Evolutionary conservation across 345 rosid genomes (phyloP).

Genomic region (Acer saccharum): DNA sequence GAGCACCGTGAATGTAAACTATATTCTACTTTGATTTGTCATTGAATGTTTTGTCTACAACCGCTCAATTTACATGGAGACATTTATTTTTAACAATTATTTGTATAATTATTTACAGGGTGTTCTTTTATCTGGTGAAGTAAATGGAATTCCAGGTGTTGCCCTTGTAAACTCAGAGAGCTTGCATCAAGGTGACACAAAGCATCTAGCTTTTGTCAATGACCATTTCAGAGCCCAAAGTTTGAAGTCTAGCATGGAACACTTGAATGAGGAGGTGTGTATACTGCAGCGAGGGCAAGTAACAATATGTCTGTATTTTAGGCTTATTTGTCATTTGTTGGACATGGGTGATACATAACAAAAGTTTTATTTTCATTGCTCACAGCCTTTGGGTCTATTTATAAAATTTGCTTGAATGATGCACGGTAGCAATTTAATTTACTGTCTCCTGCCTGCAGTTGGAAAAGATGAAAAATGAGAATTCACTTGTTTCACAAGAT

Average conservation of each 20-base stretch:
- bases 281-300: conserved; percentile 10
- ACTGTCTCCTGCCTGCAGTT: conserved; percentile 46
- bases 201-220: conserved; percentile 52
- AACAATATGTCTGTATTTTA: neutral
- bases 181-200: conserved; percentile 40
- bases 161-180: conserved; percentile 38
- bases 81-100: conserved; percentile 18
- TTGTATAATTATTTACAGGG: conserved; percentile 46
- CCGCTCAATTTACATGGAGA: neutral
- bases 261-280: conserved; percentile 80
- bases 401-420: conserved; percentile 3
- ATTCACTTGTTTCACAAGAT: conserved; percentile 54
- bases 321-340: conserved; percentile 2
- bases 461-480: conserved; percentile 96
- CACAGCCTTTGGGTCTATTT: neutral
- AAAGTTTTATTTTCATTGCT: neutral
- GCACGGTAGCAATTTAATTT: conserved; percentile 14
- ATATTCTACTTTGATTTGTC: neutral
- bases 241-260: conserved; percentile 87
- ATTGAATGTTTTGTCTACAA: neutral
- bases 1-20: neutral
- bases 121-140: conserved; percentile 38
- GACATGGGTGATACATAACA: conserved; percentile 2
- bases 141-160: conserved; percentile 44
- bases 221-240: conserved; percentile 67